Evolutionary conservation across 2,329 filamentous ascomycete species (phyloP).

Genomic region (Colletotrichum salicis): DNA sequence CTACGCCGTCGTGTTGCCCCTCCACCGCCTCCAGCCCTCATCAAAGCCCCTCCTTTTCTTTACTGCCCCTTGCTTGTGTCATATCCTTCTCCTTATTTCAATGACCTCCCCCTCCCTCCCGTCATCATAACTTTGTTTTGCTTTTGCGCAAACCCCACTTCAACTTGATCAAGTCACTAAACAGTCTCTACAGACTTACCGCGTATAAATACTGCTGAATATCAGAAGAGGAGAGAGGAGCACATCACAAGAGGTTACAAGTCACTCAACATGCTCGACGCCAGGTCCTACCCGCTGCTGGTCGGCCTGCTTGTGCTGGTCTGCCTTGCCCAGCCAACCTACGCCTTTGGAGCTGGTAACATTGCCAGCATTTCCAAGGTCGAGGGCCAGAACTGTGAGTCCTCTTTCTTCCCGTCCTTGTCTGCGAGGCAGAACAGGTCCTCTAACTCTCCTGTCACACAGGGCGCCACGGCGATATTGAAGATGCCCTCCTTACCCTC

Average conservation of each 20-base stretch:
- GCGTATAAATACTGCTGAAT: conserved; percentile 4
- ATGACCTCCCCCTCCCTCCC: conserved; percentile 16
- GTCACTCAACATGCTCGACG: conserved; percentile 55
- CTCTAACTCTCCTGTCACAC: conserved; percentile 36
- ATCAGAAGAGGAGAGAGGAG: conserved; percentile 7
- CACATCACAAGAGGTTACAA: not conserved
- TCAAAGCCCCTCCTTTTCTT: conserved; percentile 34
- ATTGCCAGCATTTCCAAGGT: conserved; percentile 84
- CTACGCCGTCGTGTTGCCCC: conserved; percentile 28
- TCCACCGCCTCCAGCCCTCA: conserved; percentile 26
- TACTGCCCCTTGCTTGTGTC: conserved; percentile 32
- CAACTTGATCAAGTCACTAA: conserved; percentile 20
- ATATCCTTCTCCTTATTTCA: conserved; percentile 28
- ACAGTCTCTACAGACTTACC: conserved; percentile 11
- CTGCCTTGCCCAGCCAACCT: conserved; percentile 72
- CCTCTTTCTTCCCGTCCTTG: conserved; percentile 23
- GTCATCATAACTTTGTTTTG: not conserved
- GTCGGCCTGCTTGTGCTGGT: conserved; percentile 71
- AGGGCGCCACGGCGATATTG: conserved; percentile 91
- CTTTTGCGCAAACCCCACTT: conserved; percentile 17
- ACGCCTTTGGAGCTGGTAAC: conserved; percentile 89
- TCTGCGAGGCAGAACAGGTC: not conserved
- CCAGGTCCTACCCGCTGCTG: conserved; percentile 61
- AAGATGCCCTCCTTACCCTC: conserved; percentile 85
- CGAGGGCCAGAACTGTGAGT: conserved; percentile 82